Evolutionary conservation across 441 rosid species (phyloP), one percentile per base, ranked within the genome.

Genomic region (Pelargonium citronellum): DNA sequence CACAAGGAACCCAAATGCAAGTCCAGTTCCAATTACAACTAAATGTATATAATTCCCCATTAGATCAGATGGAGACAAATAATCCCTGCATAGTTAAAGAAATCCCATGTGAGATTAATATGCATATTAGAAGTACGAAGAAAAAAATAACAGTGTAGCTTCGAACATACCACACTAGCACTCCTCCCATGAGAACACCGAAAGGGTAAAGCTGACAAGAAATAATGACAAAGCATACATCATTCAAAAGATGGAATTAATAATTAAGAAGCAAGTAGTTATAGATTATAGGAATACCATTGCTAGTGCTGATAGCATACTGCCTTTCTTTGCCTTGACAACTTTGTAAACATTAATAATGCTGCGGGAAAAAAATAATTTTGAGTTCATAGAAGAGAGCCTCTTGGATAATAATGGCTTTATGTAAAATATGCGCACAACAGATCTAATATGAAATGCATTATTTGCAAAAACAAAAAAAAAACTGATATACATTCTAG

Each of bases 1-100:
- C 99, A 95, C 99, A 63, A 92, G 91, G 81, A 95, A 95, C 55
- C 99, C 99, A 80, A 92, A 95, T 44, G 99, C 96, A 81, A 95
- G 97, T 76, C 99, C 98, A 71, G 98, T 92, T 81, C 98, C 99
- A 63, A 89, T 17, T 5, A 95, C 77, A 70, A 95, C 91, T 34
- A 95, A 77, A 84, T 95, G 99, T 66, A 98, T 97, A 77, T 95
- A 89, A 75, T 77, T 86, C 69, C 80, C 80, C 71, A 95, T 78
- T 66, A 95, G 67, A 80, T 90, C 91, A 53, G 87, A 75, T 41
- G 97, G 95, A 64, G 99, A 92, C 77, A 95, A 74, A 84, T 86
- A 89, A 82, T 95, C 93, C 98, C 99, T 95, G 83, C 69, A 79
- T 15, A 47, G 74, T 55, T 15, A 75, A 69, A 73, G 77, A 70